phyloP scores from a whole-genome alignment of 768 basidiomycete species.

The Naganishia friedmannii region DNA sequence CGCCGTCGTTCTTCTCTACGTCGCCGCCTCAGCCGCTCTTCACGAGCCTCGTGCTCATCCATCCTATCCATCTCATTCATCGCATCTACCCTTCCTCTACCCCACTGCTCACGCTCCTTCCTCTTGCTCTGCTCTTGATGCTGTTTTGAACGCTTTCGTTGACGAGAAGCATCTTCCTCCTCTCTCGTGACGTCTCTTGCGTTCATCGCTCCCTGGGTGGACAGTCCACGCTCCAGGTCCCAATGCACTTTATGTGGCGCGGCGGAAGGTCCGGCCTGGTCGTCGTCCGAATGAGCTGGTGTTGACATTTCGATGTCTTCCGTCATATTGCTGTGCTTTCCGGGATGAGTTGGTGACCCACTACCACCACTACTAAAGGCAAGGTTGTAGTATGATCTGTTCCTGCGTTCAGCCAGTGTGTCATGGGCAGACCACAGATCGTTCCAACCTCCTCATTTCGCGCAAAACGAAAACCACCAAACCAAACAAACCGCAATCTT shows the following conservation, averaged over 20 bases:
- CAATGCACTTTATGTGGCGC: conserved; percentile 8
- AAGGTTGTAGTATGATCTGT: too few relatives aligned
- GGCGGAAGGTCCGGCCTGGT: not conserved
- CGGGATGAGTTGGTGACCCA: too few relatives aligned
- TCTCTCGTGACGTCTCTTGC: not conserved
- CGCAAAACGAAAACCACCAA: too few relatives aligned
- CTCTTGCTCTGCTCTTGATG: not conserved
- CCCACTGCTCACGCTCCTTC: not conserved
- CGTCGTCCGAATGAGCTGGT: not conserved
- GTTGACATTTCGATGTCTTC: not conserved
- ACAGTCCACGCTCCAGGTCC: conserved; percentile 1
- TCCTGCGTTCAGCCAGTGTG: too few relatives aligned
- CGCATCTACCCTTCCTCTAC: not conserved
- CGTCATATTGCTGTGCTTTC: not conserved
- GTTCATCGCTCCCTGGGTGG: conserved; percentile 8
- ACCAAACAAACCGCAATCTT: too few relatives aligned
- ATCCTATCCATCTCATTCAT: conserved; percentile 5
- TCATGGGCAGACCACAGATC: too few relatives aligned
- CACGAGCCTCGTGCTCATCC: conserved; percentile 9
- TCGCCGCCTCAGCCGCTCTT: conserved; percentile 8
- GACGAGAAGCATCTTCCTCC: not conserved
- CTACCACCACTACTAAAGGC: too few relatives aligned
- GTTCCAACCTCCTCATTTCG: too few relatives aligned
- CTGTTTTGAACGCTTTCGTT: not conserved
- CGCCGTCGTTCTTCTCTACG: not conserved